Evolutionary conservation across 1,284 basidiomycete species (phyloP).

Genomic region (Neonothopanus nambi): DNA sequence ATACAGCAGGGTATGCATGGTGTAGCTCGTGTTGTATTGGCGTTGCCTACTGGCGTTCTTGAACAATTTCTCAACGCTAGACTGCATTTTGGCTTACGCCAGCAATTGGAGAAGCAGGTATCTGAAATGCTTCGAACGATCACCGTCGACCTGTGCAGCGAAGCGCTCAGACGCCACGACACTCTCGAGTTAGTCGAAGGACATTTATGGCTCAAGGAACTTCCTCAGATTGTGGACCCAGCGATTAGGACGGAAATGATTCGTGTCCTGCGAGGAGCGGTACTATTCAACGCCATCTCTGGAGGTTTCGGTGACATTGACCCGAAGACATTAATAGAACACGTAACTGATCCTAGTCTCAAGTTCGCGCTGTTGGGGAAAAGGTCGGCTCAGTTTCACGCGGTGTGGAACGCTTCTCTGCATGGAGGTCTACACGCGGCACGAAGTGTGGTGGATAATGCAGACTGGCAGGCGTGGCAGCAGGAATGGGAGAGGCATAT

Average conservation of each 20-base stretch:
- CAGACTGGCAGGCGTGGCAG: background rate
- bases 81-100: background rate
- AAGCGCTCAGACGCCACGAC: background rate
- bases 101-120: background rate
- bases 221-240: background rate
- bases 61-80: background rate
- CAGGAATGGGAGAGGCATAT: background rate
- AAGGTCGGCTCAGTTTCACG: background rate
- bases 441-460: background rate
- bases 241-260: background rate
- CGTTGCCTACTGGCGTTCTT: background rate
- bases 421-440: background rate
- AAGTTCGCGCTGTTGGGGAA: background rate
- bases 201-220: background rate
- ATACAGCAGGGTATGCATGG: background rate
- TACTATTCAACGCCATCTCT: background rate
- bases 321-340: background rate
- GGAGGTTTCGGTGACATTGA: background rate
- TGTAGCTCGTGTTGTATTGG: background rate
- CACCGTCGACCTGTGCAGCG: too few species aligned
- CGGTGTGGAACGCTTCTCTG: background rate
- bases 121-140: background rate
- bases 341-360: background rate
- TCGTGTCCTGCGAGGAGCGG: background rate
- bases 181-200: background rate